Evolutionary conservation across 768 basidiomycete species (phyloP).

Genomic region (Rubroboletus pulcherrimus): DNA sequence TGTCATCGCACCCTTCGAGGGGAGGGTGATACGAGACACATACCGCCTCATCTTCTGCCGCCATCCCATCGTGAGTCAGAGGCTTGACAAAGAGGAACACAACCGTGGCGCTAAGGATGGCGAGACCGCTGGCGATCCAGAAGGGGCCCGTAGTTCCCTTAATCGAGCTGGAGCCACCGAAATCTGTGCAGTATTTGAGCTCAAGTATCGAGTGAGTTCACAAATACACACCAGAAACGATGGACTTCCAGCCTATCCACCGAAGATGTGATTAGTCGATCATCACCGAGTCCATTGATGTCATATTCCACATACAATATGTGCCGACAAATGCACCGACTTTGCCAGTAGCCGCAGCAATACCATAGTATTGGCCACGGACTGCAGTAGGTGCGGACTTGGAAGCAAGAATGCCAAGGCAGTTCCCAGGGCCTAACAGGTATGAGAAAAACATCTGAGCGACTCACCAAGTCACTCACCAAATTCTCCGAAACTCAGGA

Average conservation of each 20-base stretch:
- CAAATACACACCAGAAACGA: slow-evolving; percentile 51
- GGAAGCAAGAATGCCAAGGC: slow-evolving; percentile 77
- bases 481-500: slow-evolving; percentile 84
- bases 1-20: background rate
- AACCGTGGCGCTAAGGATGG: slow-evolving; percentile 71
- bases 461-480: slow-evolving; percentile 37
- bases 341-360: slow-evolving; percentile 84
- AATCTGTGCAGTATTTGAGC: slow-evolving; percentile 36
- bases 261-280: slow-evolving; percentile 3
- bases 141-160: slow-evolving; percentile 81
- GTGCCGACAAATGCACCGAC: slow-evolving; percentile 81
- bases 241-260: slow-evolving; percentile 55
- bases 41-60: slow-evolving; percentile 65
- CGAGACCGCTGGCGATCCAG: slow-evolving; percentile 85
- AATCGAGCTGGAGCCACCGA: slow-evolving; percentile 49
- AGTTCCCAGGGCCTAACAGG: slow-evolving; percentile 71
- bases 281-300: background rate
- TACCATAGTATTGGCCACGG: slow-evolving; percentile 82
- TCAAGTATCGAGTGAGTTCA: background rate
- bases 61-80: slow-evolving; percentile 75
- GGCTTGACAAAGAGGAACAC: slow-evolving; percentile 73
- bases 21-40: slow-evolving; percentile 17
- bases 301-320: slow-evolving; percentile 51
- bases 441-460: background rate
- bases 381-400: slow-evolving; percentile 85